Conservation (phyloP, 495 filamentous ascomycete species). For the Penicillium coffeae region DNA sequence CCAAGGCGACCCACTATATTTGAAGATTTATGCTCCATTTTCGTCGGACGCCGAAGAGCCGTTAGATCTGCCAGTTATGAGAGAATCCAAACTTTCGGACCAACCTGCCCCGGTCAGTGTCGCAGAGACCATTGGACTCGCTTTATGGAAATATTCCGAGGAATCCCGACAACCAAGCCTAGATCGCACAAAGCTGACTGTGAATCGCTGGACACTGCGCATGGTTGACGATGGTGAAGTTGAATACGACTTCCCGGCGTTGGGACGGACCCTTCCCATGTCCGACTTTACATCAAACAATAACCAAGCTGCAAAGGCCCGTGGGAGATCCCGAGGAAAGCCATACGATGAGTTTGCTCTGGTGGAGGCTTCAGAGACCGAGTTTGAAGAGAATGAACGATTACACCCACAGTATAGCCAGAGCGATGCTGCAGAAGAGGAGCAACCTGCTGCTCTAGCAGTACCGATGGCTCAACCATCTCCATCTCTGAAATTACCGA, state of each 20-base stretch:
- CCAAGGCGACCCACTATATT: constrained; percentile 72
- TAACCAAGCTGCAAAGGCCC: constrained; percentile 59
- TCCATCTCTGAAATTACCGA: constrained; percentile 24
- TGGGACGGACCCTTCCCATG: constrained; percentile 74
- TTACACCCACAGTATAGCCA: constrained; percentile 68
- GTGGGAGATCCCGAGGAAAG: constrained; percentile 71
- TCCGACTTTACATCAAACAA: constrained; percentile 89
- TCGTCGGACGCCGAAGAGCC: constrained; percentile 65
- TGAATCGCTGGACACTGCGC: constrained; percentile 87
- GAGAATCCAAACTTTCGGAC: constrained; percentile 69
- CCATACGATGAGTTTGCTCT: constrained; percentile 93
- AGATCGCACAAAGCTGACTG: constrained; percentile 64
- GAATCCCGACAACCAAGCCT: constrained; percentile 74
- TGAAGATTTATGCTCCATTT: constrained; percentile 86
- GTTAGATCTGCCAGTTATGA: constrained; percentile 73
- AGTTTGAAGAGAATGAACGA: constrained; percentile 73
- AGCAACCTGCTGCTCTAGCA: constrained; percentile 34
- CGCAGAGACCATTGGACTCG: constrained; percentile 84
- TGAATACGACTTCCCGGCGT: constrained; percentile 89
- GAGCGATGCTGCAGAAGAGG: constrained; percentile 44
- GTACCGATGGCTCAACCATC: constrained; percentile 36
- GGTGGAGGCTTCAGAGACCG: constrained; percentile 71
- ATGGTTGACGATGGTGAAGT: constrained; percentile 97
- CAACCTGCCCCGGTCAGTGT: constrained; percentile 69
- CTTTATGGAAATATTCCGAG: constrained; percentile 80